Evolutionary conservation across 176 grass and related monocot genomes (phyloP), one percentile per base, ranked within the genome.

Genomic region (Carex kokanica): DNA sequence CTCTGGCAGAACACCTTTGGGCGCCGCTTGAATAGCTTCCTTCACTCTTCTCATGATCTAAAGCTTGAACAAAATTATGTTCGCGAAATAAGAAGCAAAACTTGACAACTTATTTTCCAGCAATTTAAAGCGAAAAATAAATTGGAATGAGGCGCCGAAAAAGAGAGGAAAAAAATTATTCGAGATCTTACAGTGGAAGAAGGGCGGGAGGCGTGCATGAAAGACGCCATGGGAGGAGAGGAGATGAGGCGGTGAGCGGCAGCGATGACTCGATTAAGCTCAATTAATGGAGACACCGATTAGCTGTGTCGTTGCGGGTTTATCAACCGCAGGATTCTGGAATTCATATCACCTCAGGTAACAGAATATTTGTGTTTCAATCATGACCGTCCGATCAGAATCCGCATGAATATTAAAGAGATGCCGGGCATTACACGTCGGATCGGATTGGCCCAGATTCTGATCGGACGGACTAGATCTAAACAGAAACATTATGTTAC

Each of bases 31-130:
- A 84, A 90, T 60, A 87, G 86, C 81, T 60, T 81, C 87, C 14
- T 75, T 67, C n/a, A 94, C 59, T 52, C 87, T 82, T 93, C 78
- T 91, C 94, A 93, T 83, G 32, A 94, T 89, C 90, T 93, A 83
- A 85, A 88, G 23, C 59, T 67, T 69, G 45, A 36, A 79, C 41
- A 1, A 49, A 53, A 49, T 52, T 79, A 3, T 74, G 24, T 61
- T 61, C 59, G 24, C 59, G 59, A 61, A 61, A 21, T 61, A 24
- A 3, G n/a, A 69, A 41, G 55, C 57, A 8, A 41, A 5, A 69
- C 16, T 69, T 69, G 60, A 43, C 43, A 45, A 45, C 43, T 45
- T 45, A 45, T 45, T 47, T 64, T 8, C 82, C 10, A 51, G 64
- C 74, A 60, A 83, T 38, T 78, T 20, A 5, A 25, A 62, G 78